These are phyloP conservation scores for Cercis canadensis DNA, from an alignment of 306 rosid species.

Conservation along the genomic window DNA sequence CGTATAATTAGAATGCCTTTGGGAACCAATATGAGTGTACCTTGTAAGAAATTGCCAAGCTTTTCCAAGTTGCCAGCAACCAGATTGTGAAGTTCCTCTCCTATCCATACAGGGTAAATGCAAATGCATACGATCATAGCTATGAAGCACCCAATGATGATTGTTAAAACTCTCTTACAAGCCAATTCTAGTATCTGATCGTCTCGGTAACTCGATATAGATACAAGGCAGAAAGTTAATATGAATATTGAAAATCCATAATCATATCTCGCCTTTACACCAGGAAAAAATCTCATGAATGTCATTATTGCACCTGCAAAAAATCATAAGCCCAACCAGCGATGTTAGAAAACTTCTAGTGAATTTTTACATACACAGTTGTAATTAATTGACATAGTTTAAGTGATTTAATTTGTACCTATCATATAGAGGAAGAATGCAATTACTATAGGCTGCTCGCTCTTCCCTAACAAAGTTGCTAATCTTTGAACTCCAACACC, in stretches of 20 bases:
- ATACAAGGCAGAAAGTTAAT: slow-evolving; percentile 55
- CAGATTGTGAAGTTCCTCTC: slow-evolving; percentile 61
- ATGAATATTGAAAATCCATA: slow-evolving; percentile 62
- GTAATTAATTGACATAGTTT: not conserved
- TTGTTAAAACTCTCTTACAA: slow-evolving; percentile 48
- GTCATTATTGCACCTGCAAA: slow-evolving; percentile 36
- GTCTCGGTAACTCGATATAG: slow-evolving; percentile 55
- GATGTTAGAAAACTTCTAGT: not conserved
- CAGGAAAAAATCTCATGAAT: slow-evolving; percentile 57
- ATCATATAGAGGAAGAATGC: slow-evolving; percentile 17
- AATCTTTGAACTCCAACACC: slow-evolving; percentile 42
- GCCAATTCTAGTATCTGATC: slow-evolving; percentile 49
- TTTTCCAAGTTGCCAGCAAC: slow-evolving; percentile 55
- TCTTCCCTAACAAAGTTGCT: slow-evolving; percentile 38
- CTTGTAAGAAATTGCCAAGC: slow-evolving; percentile 53
- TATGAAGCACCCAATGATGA: slow-evolving; percentile 48
- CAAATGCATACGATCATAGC: slow-evolving; percentile 51
- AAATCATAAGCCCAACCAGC: not conserved
- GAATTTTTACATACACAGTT: not conserved
- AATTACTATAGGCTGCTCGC: slow-evolving; percentile 41
- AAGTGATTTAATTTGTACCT: not conserved
- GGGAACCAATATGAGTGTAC: slow-evolving; percentile 11
- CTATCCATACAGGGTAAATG: slow-evolving; percentile 69
- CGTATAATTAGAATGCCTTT: not conserved
- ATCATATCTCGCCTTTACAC: slow-evolving; percentile 61